Evolutionary conservation across 1,284 basidiomycete species (phyloP), one percentile per base, ranked within the genome.

Genomic region (Ganoderma leucocontextum): DNA sequence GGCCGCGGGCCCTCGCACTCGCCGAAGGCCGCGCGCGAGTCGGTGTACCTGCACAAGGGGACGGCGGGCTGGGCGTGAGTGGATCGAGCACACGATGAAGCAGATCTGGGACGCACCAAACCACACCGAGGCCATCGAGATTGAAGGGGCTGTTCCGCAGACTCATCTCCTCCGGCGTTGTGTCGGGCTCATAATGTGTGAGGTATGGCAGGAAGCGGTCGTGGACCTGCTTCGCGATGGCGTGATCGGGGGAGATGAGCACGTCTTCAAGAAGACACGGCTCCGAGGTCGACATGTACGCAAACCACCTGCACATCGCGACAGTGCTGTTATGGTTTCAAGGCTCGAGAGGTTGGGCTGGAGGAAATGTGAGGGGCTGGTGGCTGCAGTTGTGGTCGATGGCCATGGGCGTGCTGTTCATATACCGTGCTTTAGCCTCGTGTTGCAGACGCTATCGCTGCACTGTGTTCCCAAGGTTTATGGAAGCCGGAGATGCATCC

Each of bases 241-340:
- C 74, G 65, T 81, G 79, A 36, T 73, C 74, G 19, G 80, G 79
- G 17, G 73, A 71, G 57, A 81, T 77, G 64, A 82, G 76, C 12
- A 81, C 76, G 67, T 81, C 81, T 66, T 82, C 81, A 63, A 82
- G 76, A 38, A 82, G 75, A 62, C 76, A 74, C 19, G 77, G 77
- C 71, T 81, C 80, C 2, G 76, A 72, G 58, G 79, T 73, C 8
- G 78, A 79, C 38, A 82, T 74, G 71, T 82, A 82, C 10, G 80
- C 77, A 66, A 81, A 81, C 81, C 80, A 82, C 59, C 80, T 75
- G 69, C 80, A 81, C 75, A 77, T 76, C 38, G 74, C 63, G 39
- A 15, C 22, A 7, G 9, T 12, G n/a, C 25, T 29, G 41, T 41
- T 4, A 22, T 39, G 64, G 52, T 9, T 22, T 19, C 33, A 60